Conservation (phyloP, 192 early-diverging fungal species). For the Coemansia sp. region DNA sequence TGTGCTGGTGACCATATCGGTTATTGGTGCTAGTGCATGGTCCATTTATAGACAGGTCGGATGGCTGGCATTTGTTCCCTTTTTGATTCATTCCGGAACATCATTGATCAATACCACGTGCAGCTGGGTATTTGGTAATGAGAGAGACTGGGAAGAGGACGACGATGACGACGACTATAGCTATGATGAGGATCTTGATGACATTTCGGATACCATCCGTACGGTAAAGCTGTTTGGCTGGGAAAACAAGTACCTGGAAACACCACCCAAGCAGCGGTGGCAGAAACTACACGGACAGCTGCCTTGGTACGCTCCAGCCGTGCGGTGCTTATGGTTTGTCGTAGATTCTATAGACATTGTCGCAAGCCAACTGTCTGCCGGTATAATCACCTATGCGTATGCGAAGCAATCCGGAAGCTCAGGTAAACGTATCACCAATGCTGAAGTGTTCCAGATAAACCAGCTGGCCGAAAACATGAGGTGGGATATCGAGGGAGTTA, state of each 20-base stretch:
- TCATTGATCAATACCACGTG: not conserved
- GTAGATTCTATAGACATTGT: conserved; percentile 2
- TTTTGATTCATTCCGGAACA: not conserved
- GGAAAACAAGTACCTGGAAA: conserved; percentile 27
- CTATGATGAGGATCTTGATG: not conserved
- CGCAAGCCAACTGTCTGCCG: not conserved
- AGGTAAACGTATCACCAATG: conserved; percentile 14
- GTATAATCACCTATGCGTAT: conserved; percentile 10
- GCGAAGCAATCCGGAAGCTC: not conserved
- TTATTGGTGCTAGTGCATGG: conserved; percentile 5
- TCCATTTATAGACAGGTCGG: conserved; percentile 23
- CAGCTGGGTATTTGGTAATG: not conserved
- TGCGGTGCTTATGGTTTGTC: conserved; percentile 12
- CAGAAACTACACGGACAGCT: not conserved
- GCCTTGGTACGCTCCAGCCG: conserved; percentile 33
- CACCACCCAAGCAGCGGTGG: not conserved
- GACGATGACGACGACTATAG: not conserved
- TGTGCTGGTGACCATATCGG: conserved; percentile 1
- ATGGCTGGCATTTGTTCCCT: conserved; percentile 17
- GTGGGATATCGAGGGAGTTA: not conserved
- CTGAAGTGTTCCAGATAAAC: conserved; percentile 21
- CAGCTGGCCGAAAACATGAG: conserved; percentile 6
- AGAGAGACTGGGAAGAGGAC: conserved; percentile 7
- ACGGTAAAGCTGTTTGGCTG: conserved; percentile 45
- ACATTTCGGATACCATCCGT: conserved; percentile 17